Percentiles rank a stretch among this genome's conserved stretches.
phyloP scores from a whole-genome alignment of 345 rosid genomes.

The Hibiscus syriacus region DNA sequence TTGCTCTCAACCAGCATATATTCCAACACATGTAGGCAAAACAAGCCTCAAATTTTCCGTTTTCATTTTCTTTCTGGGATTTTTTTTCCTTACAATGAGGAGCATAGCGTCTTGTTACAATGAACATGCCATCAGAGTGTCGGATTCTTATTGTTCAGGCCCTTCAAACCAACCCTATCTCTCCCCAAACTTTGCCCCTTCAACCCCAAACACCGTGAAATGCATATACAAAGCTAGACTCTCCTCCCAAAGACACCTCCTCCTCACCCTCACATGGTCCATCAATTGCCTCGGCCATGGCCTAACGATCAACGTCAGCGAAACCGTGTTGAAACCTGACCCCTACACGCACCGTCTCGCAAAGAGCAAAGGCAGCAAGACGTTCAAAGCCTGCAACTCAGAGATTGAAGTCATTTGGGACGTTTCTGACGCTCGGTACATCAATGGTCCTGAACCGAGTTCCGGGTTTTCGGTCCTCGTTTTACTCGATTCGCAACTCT shows the following conservation, averaged over 20 bases:
- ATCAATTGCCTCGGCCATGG: conserved; percentile 28
- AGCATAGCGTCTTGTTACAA: conserved; percentile 66
- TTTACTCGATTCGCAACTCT: conserved; percentile 42
- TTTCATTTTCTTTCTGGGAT: not conserved
- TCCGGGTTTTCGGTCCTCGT: conserved; percentile 44
- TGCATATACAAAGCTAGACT: conserved; percentile 44
- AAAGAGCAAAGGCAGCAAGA: conserved; percentile 40
- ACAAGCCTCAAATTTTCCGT: not conserved
- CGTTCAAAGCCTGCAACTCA: conserved; percentile 40
- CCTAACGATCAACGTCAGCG: conserved; percentile 24
- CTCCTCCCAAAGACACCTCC: conserved; percentile 32
- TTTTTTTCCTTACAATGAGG: conserved; percentile 37
- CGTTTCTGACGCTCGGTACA: conserved; percentile 53
- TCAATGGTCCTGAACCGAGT: conserved; percentile 56
- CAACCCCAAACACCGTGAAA: conserved; percentile 48
- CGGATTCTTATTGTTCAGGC: conserved; percentile 75
- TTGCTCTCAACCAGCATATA: conserved; percentile 2
- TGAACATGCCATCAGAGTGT: conserved; percentile 77
- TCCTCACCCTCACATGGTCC: conserved; percentile 58
- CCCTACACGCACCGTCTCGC: conserved; percentile 26
- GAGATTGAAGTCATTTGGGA: conserved; percentile 60
- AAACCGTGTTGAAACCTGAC: conserved; percentile 13
- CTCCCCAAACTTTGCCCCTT: conserved; percentile 44
- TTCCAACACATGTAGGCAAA: not conserved
- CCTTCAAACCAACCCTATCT: conserved; percentile 46